These are phyloP conservation scores for Cicer pinnatifidum DNA, from an alignment of 306 rosid species.

Conservation along the genomic window DNA sequence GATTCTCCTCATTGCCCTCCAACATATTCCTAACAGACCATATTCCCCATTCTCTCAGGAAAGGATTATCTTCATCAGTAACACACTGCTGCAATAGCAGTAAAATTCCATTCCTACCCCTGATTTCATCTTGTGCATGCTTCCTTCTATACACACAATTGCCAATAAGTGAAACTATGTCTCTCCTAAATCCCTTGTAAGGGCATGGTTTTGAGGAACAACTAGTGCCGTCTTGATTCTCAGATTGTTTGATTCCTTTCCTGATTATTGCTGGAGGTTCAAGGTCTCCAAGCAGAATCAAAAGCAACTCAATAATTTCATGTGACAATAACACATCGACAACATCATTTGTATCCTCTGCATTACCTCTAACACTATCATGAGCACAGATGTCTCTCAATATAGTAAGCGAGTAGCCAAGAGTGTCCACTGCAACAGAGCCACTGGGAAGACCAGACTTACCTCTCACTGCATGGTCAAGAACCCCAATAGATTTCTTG, in stretches of 20 bases:
- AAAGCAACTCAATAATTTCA: conserved; percentile 61
- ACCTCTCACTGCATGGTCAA: conserved; percentile 45
- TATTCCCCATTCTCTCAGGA: conserved; percentile 86
- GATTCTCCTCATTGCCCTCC: conserved; percentile 74
- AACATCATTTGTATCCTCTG: conserved; percentile 48
- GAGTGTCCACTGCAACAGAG: conserved; percentile 53
- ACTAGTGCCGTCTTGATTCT: conserved; percentile 44
- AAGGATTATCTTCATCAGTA: conserved; percentile 80
- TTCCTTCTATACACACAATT: conserved; percentile 69
- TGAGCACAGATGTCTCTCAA: conserved; percentile 76
- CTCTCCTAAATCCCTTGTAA: conserved; percentile 80
- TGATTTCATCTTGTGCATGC: conserved; percentile 67
- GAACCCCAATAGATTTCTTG: conserved; percentile 54
- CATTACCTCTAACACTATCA: conserved; percentile 42
- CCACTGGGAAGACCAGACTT: conserved; percentile 73
- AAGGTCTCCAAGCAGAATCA: conserved; percentile 64
- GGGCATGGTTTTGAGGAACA: conserved; percentile 46
- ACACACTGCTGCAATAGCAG: conserved; percentile 84
- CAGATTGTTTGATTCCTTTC: conserved; percentile 58
- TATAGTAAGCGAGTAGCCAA: conserved; percentile 72
- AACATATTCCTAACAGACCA: conserved; percentile 78
- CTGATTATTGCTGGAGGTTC: conserved; percentile 74
- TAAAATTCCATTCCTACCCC: conserved; percentile 63
- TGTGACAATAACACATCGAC: conserved; percentile 57
- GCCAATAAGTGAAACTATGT: conserved; percentile 70